These are phyloP conservation scores for Arachnomyces sp. DNA, from an alignment of 2,329 filamentous ascomycete genomes.

Conservation along the genomic window DNA sequence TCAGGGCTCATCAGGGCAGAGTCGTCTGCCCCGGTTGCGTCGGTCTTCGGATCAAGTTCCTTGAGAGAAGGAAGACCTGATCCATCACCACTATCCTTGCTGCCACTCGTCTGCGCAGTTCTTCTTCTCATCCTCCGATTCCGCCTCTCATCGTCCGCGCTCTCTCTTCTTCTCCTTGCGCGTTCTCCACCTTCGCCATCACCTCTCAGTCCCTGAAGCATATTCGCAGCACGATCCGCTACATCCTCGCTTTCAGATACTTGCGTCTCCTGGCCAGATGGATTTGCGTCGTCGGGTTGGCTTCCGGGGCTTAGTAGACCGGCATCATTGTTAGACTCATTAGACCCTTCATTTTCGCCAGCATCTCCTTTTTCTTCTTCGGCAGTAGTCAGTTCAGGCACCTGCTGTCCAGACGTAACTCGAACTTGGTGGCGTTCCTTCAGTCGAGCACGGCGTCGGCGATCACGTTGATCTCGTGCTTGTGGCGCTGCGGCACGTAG, in stretches of 20 bases:
- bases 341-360: slow-evolving; percentile 37
- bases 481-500: slow-evolving; percentile 87
- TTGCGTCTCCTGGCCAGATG: slow-evolving; percentile 27
- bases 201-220: slow-evolving; percentile 75
- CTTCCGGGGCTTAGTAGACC: slow-evolving; percentile 46
- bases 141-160: slow-evolving; percentile 69
- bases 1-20: slow-evolving; percentile 16
- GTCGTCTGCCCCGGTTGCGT: slow-evolving; percentile 15
- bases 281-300: slow-evolving; percentile 26
- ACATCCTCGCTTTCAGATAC: slow-evolving; percentile 60
- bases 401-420: slow-evolving; percentile 78
- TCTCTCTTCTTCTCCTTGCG: slow-evolving; percentile 61
- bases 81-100: slow-evolving; percentile 30
- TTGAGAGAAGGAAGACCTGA: slow-evolving; percentile 20
- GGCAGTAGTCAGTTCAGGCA: slow-evolving; percentile 57
- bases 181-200: slow-evolving; percentile 49
- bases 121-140: slow-evolving; percentile 60
- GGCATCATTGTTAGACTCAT: slow-evolving; percentile 30
- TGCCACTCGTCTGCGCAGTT: slow-evolving; percentile 39
- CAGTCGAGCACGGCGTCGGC: slow-evolving; percentile 74
- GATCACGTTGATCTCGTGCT: slow-evolving; percentile 79
- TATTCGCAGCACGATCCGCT: slow-evolving; percentile 71
- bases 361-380: slow-evolving; percentile 54
- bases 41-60: slow-evolving; percentile 25
- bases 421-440: slow-evolving; percentile 88